Evolutionary conservation across 2,329 filamentous ascomycete species (phyloP).

Genomic region (Drechmeria coniospora): DNA sequence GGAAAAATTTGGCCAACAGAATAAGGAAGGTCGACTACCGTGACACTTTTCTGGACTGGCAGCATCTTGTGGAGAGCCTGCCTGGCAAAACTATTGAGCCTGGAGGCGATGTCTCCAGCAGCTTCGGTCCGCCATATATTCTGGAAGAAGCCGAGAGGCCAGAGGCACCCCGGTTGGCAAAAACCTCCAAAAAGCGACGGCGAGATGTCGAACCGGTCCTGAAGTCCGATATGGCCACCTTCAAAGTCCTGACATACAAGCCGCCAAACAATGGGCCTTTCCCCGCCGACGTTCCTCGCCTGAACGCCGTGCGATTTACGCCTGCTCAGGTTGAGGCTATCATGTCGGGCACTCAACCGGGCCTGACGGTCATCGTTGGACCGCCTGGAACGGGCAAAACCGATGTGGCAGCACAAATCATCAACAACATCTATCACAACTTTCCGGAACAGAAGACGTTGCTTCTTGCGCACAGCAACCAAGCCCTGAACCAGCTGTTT

Average conservation of each 20-base stretch:
- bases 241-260: slow-evolving; percentile 81
- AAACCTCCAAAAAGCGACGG: slow-evolving; percentile 73
- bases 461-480: slow-evolving; percentile 91
- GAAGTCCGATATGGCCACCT: slow-evolving; percentile 45
- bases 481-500: slow-evolving; percentile 93
- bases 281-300: slow-evolving; percentile 64
- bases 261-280: slow-evolving; percentile 84
- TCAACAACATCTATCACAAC: slow-evolving; percentile 97
- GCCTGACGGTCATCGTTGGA: slow-evolving; percentile 83
- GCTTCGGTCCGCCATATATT: slow-evolving; percentile 78
- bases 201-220: slow-evolving; percentile 57
- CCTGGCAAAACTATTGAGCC: slow-evolving; percentile 79
- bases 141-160: slow-evolving; percentile 49
- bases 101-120: slow-evolving; percentile 51
- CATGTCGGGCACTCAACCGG: slow-evolving; percentile 83
- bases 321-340: slow-evolving; percentile 85
- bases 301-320: slow-evolving; percentile 78
- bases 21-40: slow-evolving; percentile 73
- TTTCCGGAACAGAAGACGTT: slow-evolving; percentile 86
- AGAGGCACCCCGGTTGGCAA: slow-evolving; percentile 32
- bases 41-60: slow-evolving; percentile 92
- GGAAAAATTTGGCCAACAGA: slow-evolving; percentile 65
- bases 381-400: slow-evolving; percentile 96
- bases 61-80: slow-evolving; percentile 78
- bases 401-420: slow-evolving; percentile 97